These are phyloP conservation scores for Penicillium herquei DNA, from an alignment of 495 filamentous ascomycete species.

Conservation along the genomic window DNA sequence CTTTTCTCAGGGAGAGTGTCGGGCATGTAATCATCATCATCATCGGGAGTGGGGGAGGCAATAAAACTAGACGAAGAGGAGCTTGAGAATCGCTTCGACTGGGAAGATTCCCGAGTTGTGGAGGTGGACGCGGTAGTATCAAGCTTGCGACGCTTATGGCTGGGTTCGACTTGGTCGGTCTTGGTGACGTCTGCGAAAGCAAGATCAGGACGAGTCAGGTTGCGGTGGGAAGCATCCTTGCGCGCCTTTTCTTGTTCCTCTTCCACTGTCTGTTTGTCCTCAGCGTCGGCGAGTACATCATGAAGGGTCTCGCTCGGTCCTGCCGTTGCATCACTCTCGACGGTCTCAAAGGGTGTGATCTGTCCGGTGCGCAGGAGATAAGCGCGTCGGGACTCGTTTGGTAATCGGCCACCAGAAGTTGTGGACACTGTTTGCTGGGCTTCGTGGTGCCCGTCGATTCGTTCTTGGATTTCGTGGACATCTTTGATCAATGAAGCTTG, in stretches of 20 bases:
- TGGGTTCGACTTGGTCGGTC: constrained; percentile 14
- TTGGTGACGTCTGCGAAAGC: constrained; percentile 48
- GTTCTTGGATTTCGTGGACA: constrained; percentile 69
- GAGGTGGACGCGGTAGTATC: constrained; percentile 8
- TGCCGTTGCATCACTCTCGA: constrained; percentile 52
- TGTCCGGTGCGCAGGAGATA: constrained; percentile 94
- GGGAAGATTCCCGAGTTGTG: not conserved
- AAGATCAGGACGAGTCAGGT: constrained; percentile 80
- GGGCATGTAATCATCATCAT: constrained; percentile 36
- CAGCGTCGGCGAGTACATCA: constrained; percentile 73
- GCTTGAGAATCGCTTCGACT: constrained; percentile 23
- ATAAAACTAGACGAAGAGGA: constrained; percentile 41
- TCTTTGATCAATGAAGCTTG: constrained; percentile 64
- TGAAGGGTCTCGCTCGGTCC: constrained; percentile 61
- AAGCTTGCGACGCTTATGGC: constrained; percentile 42
- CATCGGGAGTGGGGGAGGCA: constrained; percentile 24
- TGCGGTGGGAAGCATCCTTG: constrained; percentile 61
- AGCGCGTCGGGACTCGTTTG: constrained; percentile 79
- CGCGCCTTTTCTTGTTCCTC: constrained; percentile 47
- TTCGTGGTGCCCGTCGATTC: constrained; percentile 70
- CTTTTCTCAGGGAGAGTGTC: constrained; percentile 27
- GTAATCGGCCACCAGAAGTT: constrained; percentile 52
- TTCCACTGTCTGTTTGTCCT: constrained; percentile 61
- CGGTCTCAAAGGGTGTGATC: constrained; percentile 89
- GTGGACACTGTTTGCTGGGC: constrained; percentile 43